Conservation (phyloP, 73 alveolate species). For the Uronychia binucleata region DNA sequence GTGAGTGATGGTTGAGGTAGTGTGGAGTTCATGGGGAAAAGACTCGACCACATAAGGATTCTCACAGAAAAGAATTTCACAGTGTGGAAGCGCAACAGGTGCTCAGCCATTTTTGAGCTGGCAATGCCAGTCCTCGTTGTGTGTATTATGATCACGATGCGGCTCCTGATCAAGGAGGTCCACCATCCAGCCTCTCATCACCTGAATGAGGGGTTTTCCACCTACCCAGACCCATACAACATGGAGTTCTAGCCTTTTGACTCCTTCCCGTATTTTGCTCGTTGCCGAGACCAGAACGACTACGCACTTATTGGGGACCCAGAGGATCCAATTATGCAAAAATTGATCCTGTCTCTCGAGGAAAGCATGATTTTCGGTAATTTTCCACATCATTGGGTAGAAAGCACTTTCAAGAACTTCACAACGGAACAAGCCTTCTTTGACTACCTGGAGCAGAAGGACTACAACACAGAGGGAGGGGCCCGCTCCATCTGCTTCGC, state of each 20-base stretch:
- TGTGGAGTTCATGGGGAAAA: neutral
- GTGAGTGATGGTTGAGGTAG: too few relatives aligned
- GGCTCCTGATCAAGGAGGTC: neutral
- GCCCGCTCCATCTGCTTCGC: neutral
- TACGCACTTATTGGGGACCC: neutral
- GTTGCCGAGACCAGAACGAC: neutral
- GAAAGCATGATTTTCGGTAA: neutral
- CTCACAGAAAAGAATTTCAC: neutral
- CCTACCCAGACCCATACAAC: neutral
- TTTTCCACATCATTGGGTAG: neutral
- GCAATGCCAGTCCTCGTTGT: neutral
- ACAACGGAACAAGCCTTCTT: neutral
- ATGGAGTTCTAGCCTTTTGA: neutral
- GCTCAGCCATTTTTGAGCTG: neutral
- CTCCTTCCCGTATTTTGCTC: neutral
- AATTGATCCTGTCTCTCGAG: neutral
- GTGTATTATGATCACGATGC: neutral
- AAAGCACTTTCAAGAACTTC: too few relatives aligned
- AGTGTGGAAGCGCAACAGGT: neutral
- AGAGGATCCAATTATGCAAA: neutral
- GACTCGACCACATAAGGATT: neutral
- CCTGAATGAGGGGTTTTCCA: neutral
- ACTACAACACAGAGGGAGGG: neutral
- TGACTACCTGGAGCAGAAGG: neutral
- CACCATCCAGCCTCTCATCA: neutral